A percentile compares a stretch with the other conserved stretches of the same genome.
Conservation (phyloP, 345 rosid species). For the Citrus mangshanensis region DNA sequence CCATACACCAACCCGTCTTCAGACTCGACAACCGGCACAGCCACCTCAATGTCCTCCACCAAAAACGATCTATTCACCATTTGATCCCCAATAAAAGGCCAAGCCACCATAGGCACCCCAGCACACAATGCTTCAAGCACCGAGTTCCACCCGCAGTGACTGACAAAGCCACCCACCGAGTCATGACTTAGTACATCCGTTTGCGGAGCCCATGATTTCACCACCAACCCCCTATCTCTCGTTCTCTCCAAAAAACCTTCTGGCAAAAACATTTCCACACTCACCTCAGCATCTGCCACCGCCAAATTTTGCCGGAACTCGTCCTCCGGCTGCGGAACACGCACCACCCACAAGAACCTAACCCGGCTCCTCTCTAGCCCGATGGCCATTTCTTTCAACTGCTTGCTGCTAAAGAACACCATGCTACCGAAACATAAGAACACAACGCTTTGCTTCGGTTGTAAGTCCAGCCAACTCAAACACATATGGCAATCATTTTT, state of each 20-base stretch:
- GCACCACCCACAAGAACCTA: constrained; percentile 48
- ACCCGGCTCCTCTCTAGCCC: constrained; percentile 37
- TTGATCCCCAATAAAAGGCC: constrained; percentile 48
- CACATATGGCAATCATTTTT: constrained; percentile 7
- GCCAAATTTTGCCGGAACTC: not conserved
- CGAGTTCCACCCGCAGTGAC: constrained; percentile 40
- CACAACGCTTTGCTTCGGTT: constrained; percentile 31
- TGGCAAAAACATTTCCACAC: constrained; percentile 21
- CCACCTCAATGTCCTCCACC: constrained; percentile 31
- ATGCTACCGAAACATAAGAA: constrained; percentile 40
- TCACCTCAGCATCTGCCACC: no score
- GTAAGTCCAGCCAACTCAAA: constrained; percentile 37
- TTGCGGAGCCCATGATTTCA: constrained; percentile 39
- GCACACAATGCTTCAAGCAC: constrained; percentile 34
- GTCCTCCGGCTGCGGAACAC: constrained; percentile 19
- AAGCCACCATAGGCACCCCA: constrained; percentile 46
- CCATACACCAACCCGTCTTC: constrained; percentile 30
- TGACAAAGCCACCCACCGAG: constrained; percentile 35
- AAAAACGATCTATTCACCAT: constrained; percentile 18
- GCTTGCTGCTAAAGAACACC: constrained; percentile 25
- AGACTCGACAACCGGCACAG: constrained; percentile 4
- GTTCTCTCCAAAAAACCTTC: constrained; percentile 38
- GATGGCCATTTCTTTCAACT: constrained; percentile 38
- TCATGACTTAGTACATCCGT: constrained; percentile 21
- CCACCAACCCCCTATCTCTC: constrained; percentile 16